A percentile compares a stretch with the other conserved stretches of the same genome.
These are phyloP conservation scores for Hypocreales sp. DNA, from an alignment of 2,329 filamentous ascomycete species.

Conservation along the genomic window DNA sequence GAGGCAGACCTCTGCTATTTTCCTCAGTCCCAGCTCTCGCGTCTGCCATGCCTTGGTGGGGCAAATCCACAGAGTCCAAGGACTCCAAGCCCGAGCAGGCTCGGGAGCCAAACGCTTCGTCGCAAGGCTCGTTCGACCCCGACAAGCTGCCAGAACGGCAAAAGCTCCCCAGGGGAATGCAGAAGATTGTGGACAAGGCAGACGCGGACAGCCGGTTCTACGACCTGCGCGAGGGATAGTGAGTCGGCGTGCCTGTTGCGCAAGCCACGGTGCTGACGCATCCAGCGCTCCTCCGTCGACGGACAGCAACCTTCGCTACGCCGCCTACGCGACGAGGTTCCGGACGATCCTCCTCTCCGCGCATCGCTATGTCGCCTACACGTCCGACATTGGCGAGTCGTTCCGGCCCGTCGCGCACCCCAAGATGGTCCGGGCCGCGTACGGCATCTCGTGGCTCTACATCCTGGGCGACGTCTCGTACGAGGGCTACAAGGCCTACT, in stretches of 20 bases:
- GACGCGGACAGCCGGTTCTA: slow-evolving; percentile 59
- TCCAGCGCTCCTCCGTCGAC: slow-evolving; percentile 51
- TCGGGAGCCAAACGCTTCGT: slow-evolving; percentile 9
- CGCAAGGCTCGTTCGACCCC: slow-evolving; percentile 21
- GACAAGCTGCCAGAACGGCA: slow-evolving; percentile 30
- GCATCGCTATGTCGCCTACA: slow-evolving; percentile 94
- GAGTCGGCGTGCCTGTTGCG: slow-evolving; percentile 20
- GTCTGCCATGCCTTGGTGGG: slow-evolving; percentile 29
- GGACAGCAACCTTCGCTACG: slow-evolving; percentile 76
- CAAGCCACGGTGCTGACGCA: slow-evolving; percentile 5
- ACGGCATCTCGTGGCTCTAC: slow-evolving; percentile 86
- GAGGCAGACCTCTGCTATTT: no score
- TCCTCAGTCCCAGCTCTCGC: neutral
- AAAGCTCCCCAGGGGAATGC: slow-evolving; percentile 38
- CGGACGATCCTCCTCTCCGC: slow-evolving; percentile 79
- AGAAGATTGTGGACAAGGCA: slow-evolving; percentile 40
- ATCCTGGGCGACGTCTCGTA: slow-evolving; percentile 79
- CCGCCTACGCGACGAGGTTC: slow-evolving; percentile 74
- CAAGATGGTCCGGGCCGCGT: slow-evolving; percentile 63
- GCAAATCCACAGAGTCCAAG: slow-evolving; percentile 19
- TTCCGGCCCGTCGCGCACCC: slow-evolving; percentile 90
- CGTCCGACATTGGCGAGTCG: slow-evolving; percentile 88
- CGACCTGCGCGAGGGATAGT: slow-evolving; percentile 66
- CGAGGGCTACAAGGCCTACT: slow-evolving; percentile 91
- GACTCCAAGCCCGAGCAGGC: slow-evolving; percentile 16